Evolutionary conservation across 495 filamentous ascomycete genomes (phyloP), one percentile per base, ranked within the genome.

Genomic region (Penicillium silybi): DNA sequence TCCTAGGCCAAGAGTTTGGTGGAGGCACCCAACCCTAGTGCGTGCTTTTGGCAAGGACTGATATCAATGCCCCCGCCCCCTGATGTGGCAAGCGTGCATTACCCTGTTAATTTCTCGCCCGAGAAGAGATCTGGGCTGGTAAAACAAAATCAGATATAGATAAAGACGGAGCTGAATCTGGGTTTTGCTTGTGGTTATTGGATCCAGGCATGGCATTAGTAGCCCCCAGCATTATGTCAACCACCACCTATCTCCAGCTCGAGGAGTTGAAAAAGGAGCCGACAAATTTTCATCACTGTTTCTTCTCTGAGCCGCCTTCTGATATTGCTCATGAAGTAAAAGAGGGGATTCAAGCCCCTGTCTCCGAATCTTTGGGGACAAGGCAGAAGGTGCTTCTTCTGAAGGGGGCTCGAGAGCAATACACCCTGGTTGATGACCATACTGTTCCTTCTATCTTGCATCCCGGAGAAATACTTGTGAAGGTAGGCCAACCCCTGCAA

Each of bases 381-480:
- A 67, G 50, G 7, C 72, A 75, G 38, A 59, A 56, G 9, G 72
- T 65, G 0, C 51, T 75, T 13, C 52, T 75, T 16, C 52, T 75
- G 1, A 64, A 71, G 29, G 68, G 57, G 19, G 56, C 61, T 29
- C 64, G 61, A 6, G 65, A 75, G 52, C 68, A 67, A 50, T 75
- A 75, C 46, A 64, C 70, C 22, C 49, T 75, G 41, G 72, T 74
- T 17, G 52, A 62, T 19, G 65, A 79, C 49, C 77, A 84, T 58
- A 63, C 66, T 20, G 69, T 85, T 29, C 81, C 83, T 15, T 59
- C 63, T 1, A 62, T 67, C 40, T 55, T 65, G 17, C 57, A 72
- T 43, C 62, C 75, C 23, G 64, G 72, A 20, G 81, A 86, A 61
- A 72, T 85, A 20, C 69, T 86, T 4, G 72, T 85, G 45, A 74